Percentiles rank a stretch among this genome's conserved stretches.
These are phyloP conservation scores for Ophiostoma novo-ulmi DNA, from an alignment of 2,329 filamentous ascomycete genomes.

Conservation along the genomic window DNA sequence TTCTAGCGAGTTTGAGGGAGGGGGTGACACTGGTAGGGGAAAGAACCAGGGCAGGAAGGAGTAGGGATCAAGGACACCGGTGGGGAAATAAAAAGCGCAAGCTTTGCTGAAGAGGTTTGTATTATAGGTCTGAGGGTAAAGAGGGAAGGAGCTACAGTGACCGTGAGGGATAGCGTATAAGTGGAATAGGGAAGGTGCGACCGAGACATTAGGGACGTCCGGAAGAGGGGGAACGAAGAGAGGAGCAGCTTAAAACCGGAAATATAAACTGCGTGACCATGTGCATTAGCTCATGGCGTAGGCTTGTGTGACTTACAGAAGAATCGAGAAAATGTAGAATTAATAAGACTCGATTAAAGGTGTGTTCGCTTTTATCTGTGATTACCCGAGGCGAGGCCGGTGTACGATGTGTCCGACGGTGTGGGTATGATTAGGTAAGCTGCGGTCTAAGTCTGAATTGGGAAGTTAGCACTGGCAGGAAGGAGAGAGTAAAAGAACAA, in stretches of 20 bases:
- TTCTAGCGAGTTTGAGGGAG: constrained; percentile 16
- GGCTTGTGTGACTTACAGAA: constrained; percentile 11
- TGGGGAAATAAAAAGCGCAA: neutral
- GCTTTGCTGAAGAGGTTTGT: neutral
- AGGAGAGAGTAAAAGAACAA: neutral
- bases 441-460: constrained; percentile 3
- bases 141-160: no score
- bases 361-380: neutral
- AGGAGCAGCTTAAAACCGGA: neutral
- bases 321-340: neutral
- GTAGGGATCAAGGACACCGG: constrained; percentile 1
- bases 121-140: neutral
- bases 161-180: neutral
- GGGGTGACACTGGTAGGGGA: neutral
- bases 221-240: neutral
- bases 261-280: neutral
- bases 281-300: constrained; percentile 9
- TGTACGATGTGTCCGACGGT: constrained; percentile 3
- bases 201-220: neutral
- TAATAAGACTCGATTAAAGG: neutral
- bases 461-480: constrained; percentile 12
- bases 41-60: neutral
- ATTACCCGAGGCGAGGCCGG: constrained; percentile 1
- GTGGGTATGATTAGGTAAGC: neutral
- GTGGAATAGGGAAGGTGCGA: neutral